Conservation (phyloP, 1,284 basidiomycete genomes). For the Mycena citricolor region DNA sequence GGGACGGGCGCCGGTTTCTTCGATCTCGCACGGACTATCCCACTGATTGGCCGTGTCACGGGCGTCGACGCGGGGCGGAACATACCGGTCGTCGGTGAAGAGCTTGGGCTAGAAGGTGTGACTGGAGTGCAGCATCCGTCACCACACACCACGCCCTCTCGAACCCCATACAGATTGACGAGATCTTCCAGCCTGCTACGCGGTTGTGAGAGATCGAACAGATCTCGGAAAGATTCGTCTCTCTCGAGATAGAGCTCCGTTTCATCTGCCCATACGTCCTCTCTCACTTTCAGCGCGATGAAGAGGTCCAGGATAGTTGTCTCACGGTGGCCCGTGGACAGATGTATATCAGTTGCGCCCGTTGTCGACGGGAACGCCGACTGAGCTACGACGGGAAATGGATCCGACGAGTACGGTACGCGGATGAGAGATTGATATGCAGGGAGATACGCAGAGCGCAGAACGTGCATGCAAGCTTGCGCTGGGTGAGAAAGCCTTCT, state of each 20-base stretch:
- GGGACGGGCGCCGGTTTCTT: conserved; percentile 16
- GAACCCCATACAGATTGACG: conserved; percentile 55
- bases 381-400: conserved; percentile 52
- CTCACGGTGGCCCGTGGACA: conserved; percentile 55
- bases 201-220: conserved; percentile 75
- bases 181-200: conserved; percentile 71
- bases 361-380: conserved; percentile 15
- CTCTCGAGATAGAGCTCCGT: conserved; percentile 72
- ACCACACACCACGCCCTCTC: conserved; percentile 52
- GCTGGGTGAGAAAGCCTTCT: no score
- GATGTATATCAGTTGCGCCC: conserved; percentile 24
- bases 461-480: conserved; percentile 78
- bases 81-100: conserved; percentile 20
- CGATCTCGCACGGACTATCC: conserved; percentile 4
- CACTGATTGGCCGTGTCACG: conserved; percentile 12
- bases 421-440: conserved; percentile 62
- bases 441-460: conserved; percentile 70
- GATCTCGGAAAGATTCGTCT: conserved; percentile 71
- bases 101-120: conserved; percentile 3
- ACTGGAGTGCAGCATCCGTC: conserved; percentile 18
- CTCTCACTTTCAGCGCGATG: conserved; percentile 73
- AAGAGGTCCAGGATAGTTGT: conserved; percentile 71
- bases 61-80: conserved; percentile 12
- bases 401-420: conserved; percentile 69
- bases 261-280: conserved; percentile 74